Evolutionary conservation across 2,329 filamentous ascomycete genomes (phyloP), one percentile per base, ranked within the genome.

Genomic region (Dactylellina leptospora): DNA sequence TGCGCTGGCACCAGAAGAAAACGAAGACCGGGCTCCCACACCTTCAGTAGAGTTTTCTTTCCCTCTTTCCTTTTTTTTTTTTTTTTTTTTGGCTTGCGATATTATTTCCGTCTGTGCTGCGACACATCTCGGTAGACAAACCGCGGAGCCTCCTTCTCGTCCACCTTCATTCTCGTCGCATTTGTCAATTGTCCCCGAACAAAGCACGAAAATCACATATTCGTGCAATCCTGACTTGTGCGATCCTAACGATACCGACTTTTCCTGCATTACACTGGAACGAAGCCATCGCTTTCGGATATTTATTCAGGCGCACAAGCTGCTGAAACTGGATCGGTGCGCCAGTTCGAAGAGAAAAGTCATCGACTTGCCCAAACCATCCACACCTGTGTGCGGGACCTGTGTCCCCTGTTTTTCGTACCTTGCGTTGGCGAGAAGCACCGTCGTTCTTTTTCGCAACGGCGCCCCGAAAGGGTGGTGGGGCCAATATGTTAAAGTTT

Each of bases 371-470:
- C 64, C 64, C 44, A 50, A 70, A 62, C 55, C 45, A 42, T n/a
- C n/a, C n/a, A n/a, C n/a, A n/a, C n/a, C n/a, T n/a, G n/a, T n/a
- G n/a, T n/a, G n/a, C n/a, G n/a, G n/a, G n/a, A n/a, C n/a, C n/a
- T n/a, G n/a, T n/a, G n/a, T n/a, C 55, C 64, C 56, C 48, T 70
- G 56, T 70, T 61, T 70, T 48, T 70, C 40, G 64, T 70, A 62
- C 64, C 64, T 70, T 70, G 64, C 64, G 56, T 70, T 70, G 64
- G 64, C 64, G 64, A 70, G 64, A 58, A 55, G 40, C 60, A 33
- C 28, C 33, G 16, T 38, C 10, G 33, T 30, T 61, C 16, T 36
- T 25, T 30, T 18, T n/a, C 40, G 40, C 47, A 63, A 54, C 59
- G 59, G 50, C 59, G 27, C 42, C 45, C 3, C n/a, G n/a, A n/a